Evolutionary conservation across 768 basidiomycete genomes (phyloP).

Genomic region (Lyophyllum decastes): DNA sequence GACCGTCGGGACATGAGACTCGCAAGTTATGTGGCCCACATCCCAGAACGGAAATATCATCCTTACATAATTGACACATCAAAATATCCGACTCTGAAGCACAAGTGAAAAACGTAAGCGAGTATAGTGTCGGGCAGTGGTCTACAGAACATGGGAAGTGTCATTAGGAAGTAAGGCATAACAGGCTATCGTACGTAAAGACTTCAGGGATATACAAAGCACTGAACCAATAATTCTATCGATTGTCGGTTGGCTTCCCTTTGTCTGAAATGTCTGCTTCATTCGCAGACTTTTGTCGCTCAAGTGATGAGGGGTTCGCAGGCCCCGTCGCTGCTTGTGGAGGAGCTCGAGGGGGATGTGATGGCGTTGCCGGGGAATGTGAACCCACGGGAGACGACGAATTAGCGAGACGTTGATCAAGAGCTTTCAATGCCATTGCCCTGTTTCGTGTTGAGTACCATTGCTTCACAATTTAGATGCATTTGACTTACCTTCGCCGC

Average conservation of each 20-base stretch:
- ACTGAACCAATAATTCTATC: conserved; percentile 9
- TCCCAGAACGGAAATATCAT: neutral
- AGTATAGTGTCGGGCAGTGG: neutral
- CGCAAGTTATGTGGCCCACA: conserved; percentile 6
- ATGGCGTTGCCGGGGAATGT: conserved; percentile 31
- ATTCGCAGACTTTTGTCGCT: conserved; percentile 35
- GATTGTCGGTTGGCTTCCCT: conserved; percentile 31
- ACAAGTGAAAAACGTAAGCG: neutral
- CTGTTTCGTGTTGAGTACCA: conserved; percentile 40
- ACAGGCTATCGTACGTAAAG: conserved; percentile 15
- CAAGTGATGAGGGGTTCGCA: conserved; percentile 8
- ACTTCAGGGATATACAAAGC: conserved; percentile 2
- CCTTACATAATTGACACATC: conserved; percentile 17
- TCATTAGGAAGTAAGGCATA: conserved; percentile 12
- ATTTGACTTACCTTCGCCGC: conserved; percentile 71
- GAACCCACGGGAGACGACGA: conserved; percentile 45
- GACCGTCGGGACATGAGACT: conserved; percentile 26
- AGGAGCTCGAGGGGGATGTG: conserved; percentile 31
- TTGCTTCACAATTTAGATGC: neutral
- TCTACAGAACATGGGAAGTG: conserved; percentile 11
- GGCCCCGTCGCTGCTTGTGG: conserved; percentile 32
- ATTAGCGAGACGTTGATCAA: conserved; percentile 89
- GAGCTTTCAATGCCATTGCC: conserved; percentile 93
- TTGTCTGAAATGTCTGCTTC: conserved; percentile 36
- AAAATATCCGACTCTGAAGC: neutral